Conservation (phyloP, 495 filamentous ascomycete species). For the Pseudoneurospora amorphoporcata region DNA sequence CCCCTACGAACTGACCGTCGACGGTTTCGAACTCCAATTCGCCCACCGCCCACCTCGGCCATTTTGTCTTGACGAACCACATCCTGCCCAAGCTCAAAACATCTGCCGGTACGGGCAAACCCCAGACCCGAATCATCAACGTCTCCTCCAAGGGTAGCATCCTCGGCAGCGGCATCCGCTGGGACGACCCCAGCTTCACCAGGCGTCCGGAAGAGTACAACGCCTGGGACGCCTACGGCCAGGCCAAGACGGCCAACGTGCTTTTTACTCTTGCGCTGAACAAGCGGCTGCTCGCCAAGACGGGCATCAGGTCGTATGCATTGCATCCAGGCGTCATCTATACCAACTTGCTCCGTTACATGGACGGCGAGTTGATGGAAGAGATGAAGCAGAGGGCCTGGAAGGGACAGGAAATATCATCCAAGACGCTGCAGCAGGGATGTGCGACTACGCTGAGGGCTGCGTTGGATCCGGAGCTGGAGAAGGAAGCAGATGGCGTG, state of each 20-base stretch:
- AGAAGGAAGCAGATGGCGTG: slow-evolving; percentile 25
- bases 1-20: slow-evolving; percentile 31
- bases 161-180: slow-evolving; percentile 32
- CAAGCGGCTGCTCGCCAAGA: slow-evolving; percentile 20
- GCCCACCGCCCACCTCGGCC: slow-evolving; percentile 48
- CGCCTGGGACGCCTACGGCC: slow-evolving; percentile 41
- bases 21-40: slow-evolving; percentile 46
- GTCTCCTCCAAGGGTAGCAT: slow-evolving; percentile 33
- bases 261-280: slow-evolving; percentile 44
- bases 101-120: slow-evolving; percentile 7
- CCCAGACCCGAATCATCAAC: slow-evolving; percentile 21
- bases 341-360: slow-evolving; percentile 22
- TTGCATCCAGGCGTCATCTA: slow-evolving; percentile 37
- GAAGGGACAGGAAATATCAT: neutral
- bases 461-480: slow-evolving; percentile 28
- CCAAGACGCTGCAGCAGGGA: slow-evolving; percentile 33
- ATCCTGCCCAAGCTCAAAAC: slow-evolving; percentile 38
- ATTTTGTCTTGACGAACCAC: slow-evolving; percentile 48
- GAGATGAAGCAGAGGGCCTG: slow-evolving; percentile 18
- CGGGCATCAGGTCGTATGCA: slow-evolving; percentile 23
- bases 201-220: slow-evolving; percentile 25
- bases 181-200: slow-evolving; percentile 41
- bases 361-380: slow-evolving; percentile 12
- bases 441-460: slow-evolving; percentile 31
- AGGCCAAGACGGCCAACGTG: slow-evolving; percentile 49